phyloP scores from a whole-genome alignment of 257 asterid species.

The Forsythia viridissima region DNA sequence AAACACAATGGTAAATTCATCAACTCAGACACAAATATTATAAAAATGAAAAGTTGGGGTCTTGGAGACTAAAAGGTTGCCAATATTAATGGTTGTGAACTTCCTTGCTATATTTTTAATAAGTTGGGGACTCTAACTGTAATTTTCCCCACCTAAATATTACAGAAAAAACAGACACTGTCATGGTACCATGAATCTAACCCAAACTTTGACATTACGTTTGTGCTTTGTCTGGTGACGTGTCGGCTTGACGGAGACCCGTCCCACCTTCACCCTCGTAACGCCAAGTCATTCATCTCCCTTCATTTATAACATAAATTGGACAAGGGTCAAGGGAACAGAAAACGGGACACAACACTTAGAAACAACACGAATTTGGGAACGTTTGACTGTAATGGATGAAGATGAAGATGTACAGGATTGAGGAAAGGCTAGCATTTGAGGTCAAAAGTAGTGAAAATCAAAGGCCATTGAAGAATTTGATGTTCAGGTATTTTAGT shows the following conservation, averaged over 20 bases:
- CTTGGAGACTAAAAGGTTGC: no score
- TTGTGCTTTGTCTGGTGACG: conserved; percentile 30
- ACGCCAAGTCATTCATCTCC: neutral
- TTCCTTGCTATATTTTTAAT: neutral
- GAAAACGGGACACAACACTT: no score
- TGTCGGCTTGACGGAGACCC: conserved; percentile 29
- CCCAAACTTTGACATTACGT: conserved; percentile 44
- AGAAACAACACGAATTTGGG: neutral
- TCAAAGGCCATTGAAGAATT: conserved; percentile 7
- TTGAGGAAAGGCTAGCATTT: conserved; percentile 30
- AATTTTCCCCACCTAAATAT: conserved; percentile 12
- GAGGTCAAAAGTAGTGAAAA: conserved; percentile 2
- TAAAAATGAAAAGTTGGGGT: no score
- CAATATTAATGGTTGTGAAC: neutral
- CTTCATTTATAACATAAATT: neutral
- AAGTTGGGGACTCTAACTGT: neutral
- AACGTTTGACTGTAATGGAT: conserved; percentile 5
- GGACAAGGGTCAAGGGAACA: no score
- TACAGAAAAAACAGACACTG: conserved; percentile 18
- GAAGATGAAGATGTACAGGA: conserved; percentile 31
- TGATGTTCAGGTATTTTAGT: conserved; percentile 34
- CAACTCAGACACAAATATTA: no score
- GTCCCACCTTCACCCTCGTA: neutral
- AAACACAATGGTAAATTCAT: no score
- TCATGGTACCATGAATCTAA: conserved; percentile 54